Evolutionary conservation across 1,284 basidiomycete species (phyloP).

Genomic region (Ustilago loliicola): DNA sequence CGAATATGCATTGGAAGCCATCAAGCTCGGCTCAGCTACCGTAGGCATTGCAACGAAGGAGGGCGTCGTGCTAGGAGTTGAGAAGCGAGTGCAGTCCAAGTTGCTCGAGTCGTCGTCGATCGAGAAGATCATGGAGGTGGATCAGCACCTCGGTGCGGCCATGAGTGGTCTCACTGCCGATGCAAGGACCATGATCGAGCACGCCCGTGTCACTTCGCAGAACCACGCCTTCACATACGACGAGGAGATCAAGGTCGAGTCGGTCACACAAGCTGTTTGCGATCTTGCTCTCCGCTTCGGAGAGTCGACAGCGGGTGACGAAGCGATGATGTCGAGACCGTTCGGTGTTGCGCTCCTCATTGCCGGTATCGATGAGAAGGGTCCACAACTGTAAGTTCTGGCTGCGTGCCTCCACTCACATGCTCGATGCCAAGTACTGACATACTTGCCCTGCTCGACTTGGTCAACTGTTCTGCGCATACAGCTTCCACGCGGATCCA

Average conservation of each 20-base stretch:
- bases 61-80: slow-evolving; percentile 93
- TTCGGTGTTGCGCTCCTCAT: slow-evolving; percentile 98
- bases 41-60: slow-evolving; percentile 81
- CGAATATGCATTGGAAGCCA: slow-evolving; percentile 89
- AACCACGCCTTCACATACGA: slow-evolving; percentile 98
- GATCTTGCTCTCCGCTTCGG: slow-evolving; percentile 97
- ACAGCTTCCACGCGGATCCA: slow-evolving; percentile 86
- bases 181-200: slow-evolving; percentile 99
- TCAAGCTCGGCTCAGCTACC: slow-evolving; percentile 87
- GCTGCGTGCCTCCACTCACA: not conserved
- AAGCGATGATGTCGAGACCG: slow-evolving; percentile 92
- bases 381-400: slow-evolving; percentile 81
- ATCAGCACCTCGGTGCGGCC: slow-evolving; percentile 93
- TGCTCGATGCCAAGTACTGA: not conserved
- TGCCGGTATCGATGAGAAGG: slow-evolving; percentile 94
- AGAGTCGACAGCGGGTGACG: slow-evolving; percentile 94
- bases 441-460: not conserved
- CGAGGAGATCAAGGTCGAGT: slow-evolving; percentile 88
- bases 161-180: slow-evolving; percentile 99
- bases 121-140: slow-evolving; percentile 99
- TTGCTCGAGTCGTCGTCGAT: slow-evolving; percentile 95
- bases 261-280: slow-evolving; percentile 94
- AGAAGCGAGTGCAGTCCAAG: slow-evolving; percentile 98
- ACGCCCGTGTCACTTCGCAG: slow-evolving; percentile 90
- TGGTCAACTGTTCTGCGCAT: slow-evolving; percentile 8